Base-by-base conservation (phyloP, 2,329 filamentous ascomycete species). In the Diplodia intermedia region DNA sequence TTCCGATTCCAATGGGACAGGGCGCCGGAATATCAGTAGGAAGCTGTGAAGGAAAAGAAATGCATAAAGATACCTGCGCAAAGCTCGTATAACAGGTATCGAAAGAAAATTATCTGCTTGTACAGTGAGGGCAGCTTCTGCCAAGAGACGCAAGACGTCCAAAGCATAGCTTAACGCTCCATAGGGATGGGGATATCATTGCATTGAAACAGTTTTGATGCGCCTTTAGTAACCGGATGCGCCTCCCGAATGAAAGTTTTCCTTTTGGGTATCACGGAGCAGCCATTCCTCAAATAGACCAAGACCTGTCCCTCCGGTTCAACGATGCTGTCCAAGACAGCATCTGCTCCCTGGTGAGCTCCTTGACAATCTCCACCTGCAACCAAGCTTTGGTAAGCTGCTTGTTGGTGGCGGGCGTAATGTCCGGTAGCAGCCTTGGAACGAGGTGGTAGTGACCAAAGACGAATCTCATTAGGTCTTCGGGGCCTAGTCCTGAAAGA, bases 381-480 rank as follows among this genome's bases (percentile, higher is more conserved):
- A 60, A 36, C 54, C 56, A 61, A 8, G 68, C 57, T 12, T 62
- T 56, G 4, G 36, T 69, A 38, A 67, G 62, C 68, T 66, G 68
- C 49, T 53, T 50, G 15, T 31, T 40, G 29, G 57, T 69, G 4
- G 55, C 52, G 7, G 65, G 38, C 7, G 65, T 56, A 20, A 69
- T 40, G 1, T 56, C 36, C 8, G 61, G 55, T 9, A 57, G 20
- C 29, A 66, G 23, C 9, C 38, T 33, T 18, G 61, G 47, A 14
- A 69, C 52, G 9, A 69, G 53, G 14, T 49, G 52, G 23, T 66
- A 60, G 36, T 69, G 60, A 11, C 50, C 43, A 18, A 70, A 69
- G 11, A 76, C 76, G 66, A 79, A 80, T 9, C 75, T 70, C 72
- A 78, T 73, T 26, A 73, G 70, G 60, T 77, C 75, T 12, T 72